Percentiles rank a stretch among this genome's conserved stretches.
Evolutionary conservation across 768 basidiomycete genomes (phyloP).

Genomic region (Boletus eberwhitei): DNA sequence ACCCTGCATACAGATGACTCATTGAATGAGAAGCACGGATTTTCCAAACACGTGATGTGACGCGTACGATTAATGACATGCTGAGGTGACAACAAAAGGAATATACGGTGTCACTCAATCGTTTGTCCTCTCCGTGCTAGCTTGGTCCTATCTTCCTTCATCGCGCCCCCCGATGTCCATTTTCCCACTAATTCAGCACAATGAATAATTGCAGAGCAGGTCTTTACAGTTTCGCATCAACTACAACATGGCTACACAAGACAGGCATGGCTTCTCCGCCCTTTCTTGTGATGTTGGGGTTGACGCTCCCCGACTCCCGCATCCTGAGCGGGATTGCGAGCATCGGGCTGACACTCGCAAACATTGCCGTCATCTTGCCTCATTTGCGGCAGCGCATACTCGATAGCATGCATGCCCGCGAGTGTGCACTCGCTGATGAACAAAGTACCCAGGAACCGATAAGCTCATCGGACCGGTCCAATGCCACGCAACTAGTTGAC

Average conservation of each 20-base stretch:
- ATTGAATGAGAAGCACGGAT: too few relatives aligned
- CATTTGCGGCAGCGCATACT: conserved; percentile 21
- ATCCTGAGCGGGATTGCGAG: conserved; percentile 23
- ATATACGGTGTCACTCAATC: background rate
- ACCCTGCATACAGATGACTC: too few relatives aligned
- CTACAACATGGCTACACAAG: conserved; percentile 19
- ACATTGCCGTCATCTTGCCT: conserved; percentile 24
- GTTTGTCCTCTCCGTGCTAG: background rate
- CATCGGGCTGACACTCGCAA: conserved; percentile 25
- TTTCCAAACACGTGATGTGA: conserved; percentile 23
- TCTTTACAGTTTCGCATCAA: conserved; percentile 25
- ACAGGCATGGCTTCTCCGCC: conserved; percentile 26
- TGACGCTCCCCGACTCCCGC: conserved; percentile 28
- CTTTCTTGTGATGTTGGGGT: conserved; percentile 19
- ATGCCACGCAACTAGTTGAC: background rate
- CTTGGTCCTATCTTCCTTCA: background rate
- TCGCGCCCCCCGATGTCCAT: conserved; percentile 4
- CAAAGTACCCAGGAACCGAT: background rate
- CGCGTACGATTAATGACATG: conserved; percentile 1
- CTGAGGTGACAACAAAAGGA: background rate
- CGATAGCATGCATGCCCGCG: conserved; percentile 5
- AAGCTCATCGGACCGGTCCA: background rate
- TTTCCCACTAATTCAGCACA: background rate
- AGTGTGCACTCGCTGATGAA: background rate
- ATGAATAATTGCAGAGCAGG: conserved; percentile 28